phyloP scores from a whole-genome alignment of 208 protist genomes.

The Angomonas ambiguus region DNA sequence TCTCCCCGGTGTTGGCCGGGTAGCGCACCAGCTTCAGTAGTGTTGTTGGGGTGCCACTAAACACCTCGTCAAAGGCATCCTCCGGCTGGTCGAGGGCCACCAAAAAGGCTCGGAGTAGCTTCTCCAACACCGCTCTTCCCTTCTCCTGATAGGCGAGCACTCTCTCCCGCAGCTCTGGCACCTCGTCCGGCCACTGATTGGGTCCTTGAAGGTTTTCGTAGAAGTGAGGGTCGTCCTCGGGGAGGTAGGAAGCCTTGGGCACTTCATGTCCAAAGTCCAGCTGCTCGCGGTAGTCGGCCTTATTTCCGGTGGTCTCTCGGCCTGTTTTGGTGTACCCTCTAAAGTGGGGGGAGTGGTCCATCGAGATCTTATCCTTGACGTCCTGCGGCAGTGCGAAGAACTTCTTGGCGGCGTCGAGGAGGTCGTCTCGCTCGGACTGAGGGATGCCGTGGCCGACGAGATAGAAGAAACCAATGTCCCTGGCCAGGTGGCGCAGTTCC shows the following conservation, averaged over 20 bases:
- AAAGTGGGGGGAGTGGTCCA: conserved; percentile 11
- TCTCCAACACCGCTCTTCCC: not conserved
- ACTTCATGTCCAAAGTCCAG: conserved; percentile 2
- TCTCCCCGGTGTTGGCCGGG: conserved; percentile 1
- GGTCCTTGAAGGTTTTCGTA: conserved; percentile 1
- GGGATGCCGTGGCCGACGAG: conserved; percentile 7
- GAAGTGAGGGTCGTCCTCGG: conserved; percentile 8
- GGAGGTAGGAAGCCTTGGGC: not conserved
- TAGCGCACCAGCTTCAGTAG: conserved; percentile 3
- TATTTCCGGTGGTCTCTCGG: conserved; percentile 1
- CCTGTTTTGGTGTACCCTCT: not conserved
- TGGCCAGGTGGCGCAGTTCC: conserved; percentile 3
- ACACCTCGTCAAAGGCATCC: not conserved
- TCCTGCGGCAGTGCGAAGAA: conserved; percentile 12
- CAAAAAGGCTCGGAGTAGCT: conserved; percentile 4
- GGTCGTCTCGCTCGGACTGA: not conserved
- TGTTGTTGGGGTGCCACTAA: not conserved
- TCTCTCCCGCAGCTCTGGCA: not conserved
- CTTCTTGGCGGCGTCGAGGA: not conserved
- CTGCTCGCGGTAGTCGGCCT: conserved; percentile 11
- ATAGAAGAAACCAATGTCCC: conserved; percentile 12
- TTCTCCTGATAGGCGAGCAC: not conserved
- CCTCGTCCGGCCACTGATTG: conserved; percentile 5
- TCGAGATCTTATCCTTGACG: conserved; percentile 5
- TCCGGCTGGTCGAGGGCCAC: conserved; percentile 6